Evolutionary conservation across 2,329 filamentous ascomycete genomes (phyloP).

Genomic region (Sporothrix pseudoabietina): DNA sequence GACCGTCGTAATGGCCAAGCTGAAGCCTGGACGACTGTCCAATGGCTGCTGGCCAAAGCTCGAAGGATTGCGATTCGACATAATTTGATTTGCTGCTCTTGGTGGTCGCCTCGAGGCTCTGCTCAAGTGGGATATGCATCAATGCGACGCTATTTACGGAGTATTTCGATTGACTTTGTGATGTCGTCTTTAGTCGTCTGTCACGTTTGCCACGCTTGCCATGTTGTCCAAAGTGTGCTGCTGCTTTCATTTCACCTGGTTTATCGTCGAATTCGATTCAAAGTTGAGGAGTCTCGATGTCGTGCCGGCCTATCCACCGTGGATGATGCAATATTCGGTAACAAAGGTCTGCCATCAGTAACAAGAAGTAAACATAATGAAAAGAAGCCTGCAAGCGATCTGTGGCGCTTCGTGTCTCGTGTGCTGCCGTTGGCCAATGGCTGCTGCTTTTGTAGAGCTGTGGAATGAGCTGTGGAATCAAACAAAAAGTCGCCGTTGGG

Average conservation of each 20-base stretch:
- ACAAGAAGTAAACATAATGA: neutral
- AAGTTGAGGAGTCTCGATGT: neutral
- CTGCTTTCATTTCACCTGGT: neutral
- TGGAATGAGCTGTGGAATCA: conserved; percentile 2
- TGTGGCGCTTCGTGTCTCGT: neutral
- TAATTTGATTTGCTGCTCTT: neutral
- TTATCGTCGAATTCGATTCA: neutral
- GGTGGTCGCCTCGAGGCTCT: neutral
- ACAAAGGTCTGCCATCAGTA: neutral
- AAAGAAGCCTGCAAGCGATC: too few species aligned
- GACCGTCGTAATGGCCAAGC: neutral
- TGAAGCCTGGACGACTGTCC: neutral
- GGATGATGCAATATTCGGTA: neutral
- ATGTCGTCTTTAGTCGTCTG: neutral
- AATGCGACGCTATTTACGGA: neutral
- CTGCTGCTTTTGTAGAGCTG: neutral
- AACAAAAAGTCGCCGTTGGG: neutral
- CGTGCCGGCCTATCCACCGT: neutral
- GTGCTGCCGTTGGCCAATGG: neutral
- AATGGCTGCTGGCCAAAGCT: neutral
- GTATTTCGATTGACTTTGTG: neutral
- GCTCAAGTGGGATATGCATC: neutral
- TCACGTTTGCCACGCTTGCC: neutral
- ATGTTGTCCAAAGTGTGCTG: neutral
- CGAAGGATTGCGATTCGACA: neutral